Evolutionary conservation across 2,329 filamentous ascomycete species (phyloP).

Genomic region (Bipolaris victoriae): DNA sequence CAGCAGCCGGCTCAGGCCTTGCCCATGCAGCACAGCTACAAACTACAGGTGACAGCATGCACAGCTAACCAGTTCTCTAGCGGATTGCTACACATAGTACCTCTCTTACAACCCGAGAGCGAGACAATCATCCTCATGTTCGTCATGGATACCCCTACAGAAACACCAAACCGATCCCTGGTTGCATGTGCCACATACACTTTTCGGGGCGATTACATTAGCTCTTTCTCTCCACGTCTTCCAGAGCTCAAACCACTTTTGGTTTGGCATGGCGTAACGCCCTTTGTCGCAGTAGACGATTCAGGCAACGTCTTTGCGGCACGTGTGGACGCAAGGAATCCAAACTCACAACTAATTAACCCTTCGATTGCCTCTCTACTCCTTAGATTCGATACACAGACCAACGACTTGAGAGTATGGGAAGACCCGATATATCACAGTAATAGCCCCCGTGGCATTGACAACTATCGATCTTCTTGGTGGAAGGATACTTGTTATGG

Average conservation of each 20-base stretch:
- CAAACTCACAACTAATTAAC: not conserved
- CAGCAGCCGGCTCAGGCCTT: too few relatives aligned
- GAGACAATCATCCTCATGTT: constrained; percentile 21
- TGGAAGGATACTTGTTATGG: constrained; percentile 28
- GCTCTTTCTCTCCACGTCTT: not conserved
- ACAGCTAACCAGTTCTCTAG: constrained; percentile 6
- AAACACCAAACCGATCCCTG: not conserved
- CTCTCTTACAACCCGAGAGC: constrained; percentile 20
- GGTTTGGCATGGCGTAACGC: not conserved
- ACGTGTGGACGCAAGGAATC: not conserved
- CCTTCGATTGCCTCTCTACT: not conserved
- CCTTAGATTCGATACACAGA: constrained; percentile 24
- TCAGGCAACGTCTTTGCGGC: constrained; percentile 3
- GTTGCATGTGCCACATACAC: constrained; percentile 17
- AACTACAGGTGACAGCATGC: not conserved
- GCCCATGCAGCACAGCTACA: not conserved
- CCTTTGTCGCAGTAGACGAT: constrained; percentile 12
- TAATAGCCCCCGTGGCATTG: not conserved
- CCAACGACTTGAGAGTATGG: constrained; percentile 13
- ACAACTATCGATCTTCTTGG: constrained; percentile 7
- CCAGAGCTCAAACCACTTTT: not conserved
- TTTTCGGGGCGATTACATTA: constrained; percentile 17
- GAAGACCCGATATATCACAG: not conserved
- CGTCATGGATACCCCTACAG: not conserved
- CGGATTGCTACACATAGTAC: not conserved